Base-by-base conservation (phyloP, 202 grass and related monocot species). In the Schoenoplectus triqueter region DNA sequence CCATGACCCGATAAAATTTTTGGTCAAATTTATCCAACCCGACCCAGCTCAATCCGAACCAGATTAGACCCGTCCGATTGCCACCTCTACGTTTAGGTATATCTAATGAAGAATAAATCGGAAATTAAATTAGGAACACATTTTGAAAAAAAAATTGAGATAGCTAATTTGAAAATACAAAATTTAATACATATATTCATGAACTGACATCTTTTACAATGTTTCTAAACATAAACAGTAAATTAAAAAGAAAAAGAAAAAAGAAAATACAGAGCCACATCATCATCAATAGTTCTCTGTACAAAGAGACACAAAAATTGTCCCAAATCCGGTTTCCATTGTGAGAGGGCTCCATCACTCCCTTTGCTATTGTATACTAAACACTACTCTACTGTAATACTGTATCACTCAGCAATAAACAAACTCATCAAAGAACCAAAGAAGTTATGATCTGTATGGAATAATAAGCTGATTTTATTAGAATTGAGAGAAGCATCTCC, bases 401-500 rank as follows among this genome's bases (percentile, higher is more conserved):
- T 79, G 55, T 79, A 62, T 83, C 80, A 66, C 79, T 66, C 79
- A 51, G 47, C 64, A 41, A 71, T 10, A 71, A 83, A 67, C 66
- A 71, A 83, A 83, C 81, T 56, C 81, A 83, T 56, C 44, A 83
- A 83, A 83, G 67, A 83, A 71, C 61, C 9, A 69, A 70, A 56
- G 65, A 83, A 83, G 64, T 20, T 83, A 83, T 55, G 22, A 67
- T 82, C 63, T 51, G 80, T 82, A 62, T 48, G 14, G 7, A 82
- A 13, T 82, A 5, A 82, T 82, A 22, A 82, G 80, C 80, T 82
- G 69, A 83, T 74, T 10, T 7, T 46, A 17, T 90, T 86, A 92
- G 84, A 94, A 89, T 50, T 92, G 87, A 0, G 92, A 93, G 89
- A 89, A 90, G 22, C 87, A 90, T 74, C 91, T 88, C 81, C 91